These are phyloP conservation scores for Naganishia vaughanmartiniae DNA, from an alignment of 768 basidiomycete genomes.

Conservation along the genomic window DNA sequence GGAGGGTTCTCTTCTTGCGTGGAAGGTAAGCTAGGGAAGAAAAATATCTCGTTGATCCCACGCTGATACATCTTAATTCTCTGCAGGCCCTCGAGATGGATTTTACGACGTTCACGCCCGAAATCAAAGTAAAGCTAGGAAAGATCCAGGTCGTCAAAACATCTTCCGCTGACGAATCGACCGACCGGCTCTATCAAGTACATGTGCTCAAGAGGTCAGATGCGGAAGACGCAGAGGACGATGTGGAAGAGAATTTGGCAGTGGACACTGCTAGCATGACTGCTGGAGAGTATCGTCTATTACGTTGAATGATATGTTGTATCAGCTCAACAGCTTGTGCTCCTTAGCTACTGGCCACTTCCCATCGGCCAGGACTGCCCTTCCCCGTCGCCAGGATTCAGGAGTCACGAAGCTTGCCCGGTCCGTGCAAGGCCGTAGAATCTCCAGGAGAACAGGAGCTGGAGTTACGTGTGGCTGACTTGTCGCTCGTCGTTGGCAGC, in stretches of 20 bases:
- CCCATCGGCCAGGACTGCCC: too few species aligned
- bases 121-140: conserved; percentile 18
- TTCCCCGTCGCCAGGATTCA: too few species aligned
- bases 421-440: too few species aligned
- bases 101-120: conserved; percentile 25
- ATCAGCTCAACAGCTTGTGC: too few species aligned
- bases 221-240: conserved; percentile 1
- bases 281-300: conserved; percentile 12
- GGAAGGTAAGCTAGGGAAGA: conserved; percentile 6
- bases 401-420: too few species aligned
- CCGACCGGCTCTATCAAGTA: conserved; percentile 14
- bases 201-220: conserved; percentile 8
- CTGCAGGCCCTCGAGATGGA: conserved; percentile 24
- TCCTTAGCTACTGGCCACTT: too few species aligned
- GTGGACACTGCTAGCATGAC: background rate
- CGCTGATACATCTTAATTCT: background rate
- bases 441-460: too few species aligned
- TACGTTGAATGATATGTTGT: background rate
- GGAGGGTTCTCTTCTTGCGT: conserved; percentile 20
- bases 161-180: conserved; percentile 1
- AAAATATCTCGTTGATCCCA: background rate
- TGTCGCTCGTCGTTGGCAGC: too few species aligned
- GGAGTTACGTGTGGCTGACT: too few species aligned
- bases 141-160: conserved; percentile 12
- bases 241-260: conserved; percentile 15